Base-by-base conservation (phyloP, 2,329 filamentous ascomycete genomes). In the Myriosclerotinia scirpicola region DNA sequence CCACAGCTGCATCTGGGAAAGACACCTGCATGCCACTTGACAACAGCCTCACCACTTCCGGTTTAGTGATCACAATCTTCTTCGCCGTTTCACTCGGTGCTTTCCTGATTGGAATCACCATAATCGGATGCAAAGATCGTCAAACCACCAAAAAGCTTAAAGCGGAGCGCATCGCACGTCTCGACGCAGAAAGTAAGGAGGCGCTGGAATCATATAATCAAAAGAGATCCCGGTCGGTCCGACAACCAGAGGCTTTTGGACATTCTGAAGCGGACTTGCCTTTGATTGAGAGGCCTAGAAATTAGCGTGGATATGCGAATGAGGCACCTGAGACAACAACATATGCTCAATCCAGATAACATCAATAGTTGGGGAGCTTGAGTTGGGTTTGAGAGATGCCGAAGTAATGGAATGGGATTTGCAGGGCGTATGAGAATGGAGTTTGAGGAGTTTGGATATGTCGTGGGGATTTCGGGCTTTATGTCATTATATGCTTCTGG, bases 41-140 rank as follows among this genome's bases (percentile, higher is more conserved):
- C 9, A 30, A 67, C 17, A 22, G 12, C 8, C 59, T 67, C 15
- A 67, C 65, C 14, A 42, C 52, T 30, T 67, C 59, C 14, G 65
- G 65, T 11, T 34, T 63, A 9, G 42, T 36, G 44, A 58, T 67
- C 3, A 67, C 65, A 26, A 56, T 67, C 8, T 52, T 67, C 22
- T 64, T 64, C 54, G 52, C 34, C 15, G 56, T 61, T 42, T 34
- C 22, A 12, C 26, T 67, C 14, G 20, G 55, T 20, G 22, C 9
- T 30, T 67, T 67, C 30, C 9, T 55, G n/a, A 52, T 67, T 30
- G 65, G 52, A 30, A 9, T 67, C 22, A n/a, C 64, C 17, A n/a
- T 67, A 15, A 40, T 67, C 11, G 36, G n/a, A 22, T 34, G 7
- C 17, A 52, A 56, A 55, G 58, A 61, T 38, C 65, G 34, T 26